Base-by-base conservation (phyloP, 2,329 filamentous ascomycete genomes). In the Nannizzia gypsea region DNA sequence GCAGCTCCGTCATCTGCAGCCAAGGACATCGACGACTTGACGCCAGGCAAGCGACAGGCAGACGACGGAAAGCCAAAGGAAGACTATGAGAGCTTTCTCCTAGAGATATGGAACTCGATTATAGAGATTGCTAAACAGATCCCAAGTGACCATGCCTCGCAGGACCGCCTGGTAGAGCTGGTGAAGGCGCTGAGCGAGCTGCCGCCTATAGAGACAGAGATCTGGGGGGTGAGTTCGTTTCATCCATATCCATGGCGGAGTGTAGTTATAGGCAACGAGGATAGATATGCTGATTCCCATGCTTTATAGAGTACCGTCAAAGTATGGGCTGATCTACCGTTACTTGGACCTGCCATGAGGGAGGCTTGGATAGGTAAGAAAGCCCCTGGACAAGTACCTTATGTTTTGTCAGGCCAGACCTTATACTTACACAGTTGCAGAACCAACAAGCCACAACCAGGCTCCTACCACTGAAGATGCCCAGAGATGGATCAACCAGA, bases 151-250 rank as follows among this genome's bases (percentile, higher is more conserved):
- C 54, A 56, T 40, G 54, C 34, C 38, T 56, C 54, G 8, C 54
- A 56, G 34, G 54, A 56, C 54, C 54, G 54, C 31, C n/a, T 56
- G 20, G 54, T 56, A 9, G 54, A 56, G 11, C 54, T 56, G 34
- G 13, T 56, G 9, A 56, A 56, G 34, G 54, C 38, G 17, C 38
- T 56, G 34, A 40, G 17, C 9, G 54, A 56, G 54, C 54, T 56
- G 22, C 54, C 34, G 6, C 1, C 54, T 40, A 56, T 31, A 6
- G 22, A 42, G 6, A 20, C 22, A 1, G 34, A 56, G 54, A 42
- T 56, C n/a, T 56, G 54, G 54, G 54, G 54, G 11, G 54, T 56
- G 6, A 56, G 54, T 54, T 54, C n/a, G 3, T n/a, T 34, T 15
- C 44, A 26, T n/a, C n/a, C n/a, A n/a, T n/a, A n/a, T n/a, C n/a